phyloP scores from a whole-genome alignment of 2,329 filamentous ascomycete genomes.

The Hymenotorrendiella dingleyae region DNA sequence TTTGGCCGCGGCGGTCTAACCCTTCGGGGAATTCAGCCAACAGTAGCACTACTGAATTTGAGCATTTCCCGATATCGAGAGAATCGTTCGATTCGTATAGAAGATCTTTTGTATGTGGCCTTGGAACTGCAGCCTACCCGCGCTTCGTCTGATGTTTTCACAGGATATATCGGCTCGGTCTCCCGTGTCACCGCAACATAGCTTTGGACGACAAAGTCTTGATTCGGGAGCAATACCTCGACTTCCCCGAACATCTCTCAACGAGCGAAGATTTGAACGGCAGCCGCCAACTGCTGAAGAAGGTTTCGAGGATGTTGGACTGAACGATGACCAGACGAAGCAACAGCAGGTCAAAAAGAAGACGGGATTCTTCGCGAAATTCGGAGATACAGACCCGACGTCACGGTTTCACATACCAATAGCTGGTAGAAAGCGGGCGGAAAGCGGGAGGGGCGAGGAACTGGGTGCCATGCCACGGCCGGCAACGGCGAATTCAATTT shows the following conservation, averaged over 20 bases:
- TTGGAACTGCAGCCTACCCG: conserved; percentile 4
- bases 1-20: conserved; percentile 59
- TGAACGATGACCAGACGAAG: conserved; percentile 65
- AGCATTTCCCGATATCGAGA: conserved; percentile 90
- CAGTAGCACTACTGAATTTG: conserved; percentile 67
- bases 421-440: conserved; percentile 65
- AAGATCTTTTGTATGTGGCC: conserved; percentile 77
- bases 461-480: conserved; percentile 52
- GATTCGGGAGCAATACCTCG: conserved; percentile 66
- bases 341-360: conserved; percentile 51
- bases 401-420: conserved; percentile 63
- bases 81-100: conserved; percentile 97
- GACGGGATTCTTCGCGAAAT: conserved; percentile 77
- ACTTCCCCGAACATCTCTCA: conserved; percentile 55
- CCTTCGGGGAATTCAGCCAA: conserved; percentile 49
- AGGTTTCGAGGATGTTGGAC: conserved; percentile 81
- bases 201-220: conserved; percentile 67
- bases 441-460: conserved; percentile 66
- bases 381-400: conserved; percentile 53
- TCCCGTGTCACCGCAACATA: conserved; percentile 59
- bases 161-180: conserved; percentile 89
- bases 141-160: conserved; percentile 11
- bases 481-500: conserved; percentile 11
- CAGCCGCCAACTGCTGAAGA: conserved; percentile 68
- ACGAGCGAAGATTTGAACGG: conserved; percentile 50